Percentiles rank a stretch among this genome's conserved stretches.
Conservation (phyloP, 2,329 filamentous ascomycete genomes). For the Pseudopyrenochaeta lycopersici region DNA sequence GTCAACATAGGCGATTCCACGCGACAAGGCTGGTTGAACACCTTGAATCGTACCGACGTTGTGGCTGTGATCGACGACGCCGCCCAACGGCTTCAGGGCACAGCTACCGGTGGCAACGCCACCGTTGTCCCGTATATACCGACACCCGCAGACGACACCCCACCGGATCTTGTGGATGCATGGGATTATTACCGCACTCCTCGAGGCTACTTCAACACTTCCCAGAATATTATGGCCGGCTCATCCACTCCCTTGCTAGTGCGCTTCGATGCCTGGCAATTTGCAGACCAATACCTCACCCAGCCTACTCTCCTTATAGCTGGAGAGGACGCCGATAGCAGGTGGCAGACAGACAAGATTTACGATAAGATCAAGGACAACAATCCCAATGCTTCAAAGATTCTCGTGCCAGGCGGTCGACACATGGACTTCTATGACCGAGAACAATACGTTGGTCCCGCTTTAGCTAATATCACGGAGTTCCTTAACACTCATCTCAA, state of each 20-base stretch:
- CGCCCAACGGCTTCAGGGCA: neutral
- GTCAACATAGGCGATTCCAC: neutral
- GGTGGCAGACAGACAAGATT: neutral
- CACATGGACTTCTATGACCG: conserved; percentile 4
- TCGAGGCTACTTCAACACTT: neutral
- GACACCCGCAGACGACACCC: neutral
- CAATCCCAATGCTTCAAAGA: neutral
- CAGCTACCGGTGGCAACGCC: neutral
- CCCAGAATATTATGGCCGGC: neutral
- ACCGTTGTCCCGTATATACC: neutral
- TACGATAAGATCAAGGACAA: neutral
- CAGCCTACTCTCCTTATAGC: conserved; percentile 1
- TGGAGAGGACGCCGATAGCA: conserved; percentile 1
- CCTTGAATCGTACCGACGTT: neutral
- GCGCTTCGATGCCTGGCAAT: neutral
- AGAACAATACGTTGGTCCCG: neutral
- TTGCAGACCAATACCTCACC: neutral
- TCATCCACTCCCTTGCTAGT: neutral
- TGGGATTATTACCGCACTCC: neutral
- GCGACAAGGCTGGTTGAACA: neutral
- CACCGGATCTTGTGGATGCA: neutral
- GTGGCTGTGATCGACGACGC: neutral
- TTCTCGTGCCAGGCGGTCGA: conserved; percentile 1
- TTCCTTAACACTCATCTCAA: neutral
- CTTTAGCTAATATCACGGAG: neutral